These are phyloP conservation scores for Hortiboletus flavorubellus DNA, from an alignment of 768 basidiomycete species.

Conservation along the genomic window DNA sequence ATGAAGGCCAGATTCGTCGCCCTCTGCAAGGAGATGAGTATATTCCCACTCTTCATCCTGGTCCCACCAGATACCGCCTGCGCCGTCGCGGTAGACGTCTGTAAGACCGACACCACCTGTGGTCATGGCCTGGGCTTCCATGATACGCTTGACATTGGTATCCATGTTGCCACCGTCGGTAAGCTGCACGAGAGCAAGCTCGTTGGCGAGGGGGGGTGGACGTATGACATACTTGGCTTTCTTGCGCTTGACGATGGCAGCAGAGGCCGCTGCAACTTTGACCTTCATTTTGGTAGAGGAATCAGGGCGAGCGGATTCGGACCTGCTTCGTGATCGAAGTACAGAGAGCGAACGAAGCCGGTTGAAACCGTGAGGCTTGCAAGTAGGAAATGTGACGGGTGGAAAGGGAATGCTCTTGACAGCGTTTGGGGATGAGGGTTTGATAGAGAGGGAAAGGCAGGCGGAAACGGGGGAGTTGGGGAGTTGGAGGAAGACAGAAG, in stretches of 20 bases:
- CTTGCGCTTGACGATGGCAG: conserved; percentile 45
- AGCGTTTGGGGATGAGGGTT: conserved; percentile 1
- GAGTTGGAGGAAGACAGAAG: conserved; percentile 60
- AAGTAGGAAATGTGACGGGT: conserved; percentile 6
- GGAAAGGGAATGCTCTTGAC: conserved; percentile 20
- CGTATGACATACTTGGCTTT: conserved; percentile 48
- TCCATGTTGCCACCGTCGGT: conserved; percentile 60
- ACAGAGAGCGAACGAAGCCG: conserved; percentile 53
- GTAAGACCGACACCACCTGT: conserved; percentile 36
- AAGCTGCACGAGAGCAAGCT: conserved; percentile 70
- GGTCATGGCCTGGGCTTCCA: conserved; percentile 53
- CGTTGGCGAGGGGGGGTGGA: conserved; percentile 54
- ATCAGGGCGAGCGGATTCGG: conserved; percentile 33
- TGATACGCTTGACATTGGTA: conserved; percentile 48
- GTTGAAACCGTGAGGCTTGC: conserved; percentile 34
- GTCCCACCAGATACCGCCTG: conserved; percentile 68
- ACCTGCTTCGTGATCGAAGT: conserved; percentile 39
- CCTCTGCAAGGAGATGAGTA: conserved; percentile 50
- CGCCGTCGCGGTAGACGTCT: conserved; percentile 57
- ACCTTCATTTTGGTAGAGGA: conserved; percentile 26
- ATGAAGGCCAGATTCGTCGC: conserved; percentile 24
- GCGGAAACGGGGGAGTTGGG: conserved; percentile 44
- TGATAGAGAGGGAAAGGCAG: conserved; percentile 8
- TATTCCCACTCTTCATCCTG: conserved; percentile 71
- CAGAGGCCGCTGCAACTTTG: conserved; percentile 16